A percentile compares a stretch with the other conserved stretches of the same genome.
phyloP scores from a whole-genome alignment of 164 flowering plant genomes.

The Chimonanthus praecox region DNA sequence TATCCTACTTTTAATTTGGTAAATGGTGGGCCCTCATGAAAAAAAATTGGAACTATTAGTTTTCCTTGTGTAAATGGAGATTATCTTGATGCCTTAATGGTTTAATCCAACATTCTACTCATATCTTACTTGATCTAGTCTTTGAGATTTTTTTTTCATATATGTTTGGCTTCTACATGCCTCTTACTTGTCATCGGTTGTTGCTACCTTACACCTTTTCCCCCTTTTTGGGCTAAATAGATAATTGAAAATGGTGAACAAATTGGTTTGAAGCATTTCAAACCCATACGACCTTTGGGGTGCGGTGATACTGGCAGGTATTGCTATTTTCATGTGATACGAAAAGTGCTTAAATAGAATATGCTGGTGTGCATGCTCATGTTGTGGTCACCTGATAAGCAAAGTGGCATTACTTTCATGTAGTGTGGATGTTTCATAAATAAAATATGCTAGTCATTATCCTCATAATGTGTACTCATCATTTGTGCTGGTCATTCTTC shows the following conservation, averaged over 20 bases:
- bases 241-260: slow-evolving; percentile 56
- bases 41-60: too few species aligned
- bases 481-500: neutral
- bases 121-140: neutral
- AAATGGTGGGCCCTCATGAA: too few species aligned
- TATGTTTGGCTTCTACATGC: neutral
- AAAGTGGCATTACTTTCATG: too few species aligned
- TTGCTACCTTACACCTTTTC: neutral
- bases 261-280: slow-evolving; percentile 77
- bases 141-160: neutral
- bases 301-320: slow-evolving; percentile 99
- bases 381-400: too few species aligned
- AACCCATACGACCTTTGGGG: slow-evolving; percentile 91
- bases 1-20: too few species aligned
- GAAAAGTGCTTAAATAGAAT: neutral
- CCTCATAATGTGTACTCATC: too few species aligned
- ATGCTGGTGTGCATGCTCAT: neutral
- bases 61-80: too few species aligned
- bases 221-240: slow-evolving; percentile 25
- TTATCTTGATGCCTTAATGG: neutral
- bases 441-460: too few species aligned
- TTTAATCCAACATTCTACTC: neutral
- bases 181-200: neutral
- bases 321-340: neutral
- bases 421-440: too few species aligned